These are phyloP conservation scores for Pythium biforme DNA, from an alignment of 352 stramenopile genomes.

Conservation along the genomic window DNA sequence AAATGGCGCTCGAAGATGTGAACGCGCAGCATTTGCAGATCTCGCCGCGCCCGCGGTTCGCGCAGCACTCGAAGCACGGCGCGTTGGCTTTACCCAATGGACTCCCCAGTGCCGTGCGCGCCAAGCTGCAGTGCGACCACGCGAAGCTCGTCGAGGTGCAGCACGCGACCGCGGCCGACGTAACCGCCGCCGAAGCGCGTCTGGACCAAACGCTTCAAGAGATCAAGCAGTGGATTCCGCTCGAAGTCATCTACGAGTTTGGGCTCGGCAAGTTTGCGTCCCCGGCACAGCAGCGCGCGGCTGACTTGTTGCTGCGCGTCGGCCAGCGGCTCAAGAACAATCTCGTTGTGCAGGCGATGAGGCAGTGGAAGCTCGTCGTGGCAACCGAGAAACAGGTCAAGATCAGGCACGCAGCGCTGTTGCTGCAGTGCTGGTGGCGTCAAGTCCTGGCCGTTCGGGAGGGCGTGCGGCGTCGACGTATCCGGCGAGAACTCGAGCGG, in stretches of 20 bases:
- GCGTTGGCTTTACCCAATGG: background rate
- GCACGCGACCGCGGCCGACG: constrained; percentile 14
- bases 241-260: constrained; percentile 66
- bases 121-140: constrained; percentile 18
- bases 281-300: constrained; percentile 54
- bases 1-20: constrained; percentile 37
- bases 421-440: constrained; percentile 67
- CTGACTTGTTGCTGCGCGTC: constrained; percentile 43
- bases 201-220: constrained; percentile 46
- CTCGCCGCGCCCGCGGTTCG: background rate
- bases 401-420: constrained; percentile 9
- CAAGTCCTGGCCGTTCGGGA: constrained; percentile 35
- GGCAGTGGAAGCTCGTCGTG: constrained; percentile 42
- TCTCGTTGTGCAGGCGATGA: constrained; percentile 41
- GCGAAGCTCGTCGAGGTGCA: constrained; percentile 11
- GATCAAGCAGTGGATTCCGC: constrained; percentile 55
- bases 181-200: constrained; percentile 31
- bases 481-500: constrained; percentile 41
- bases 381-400: constrained; percentile 21
- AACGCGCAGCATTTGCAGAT: constrained; percentile 16
- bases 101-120: constrained; percentile 7
- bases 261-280: constrained; percentile 62
- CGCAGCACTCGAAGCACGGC: background rate
- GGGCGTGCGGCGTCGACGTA: constrained; percentile 23
- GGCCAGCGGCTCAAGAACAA: constrained; percentile 41